Evolutionary conservation across 2,329 filamentous ascomycete genomes (phyloP).

Genomic region (Trichoderma brevicompactum): DNA sequence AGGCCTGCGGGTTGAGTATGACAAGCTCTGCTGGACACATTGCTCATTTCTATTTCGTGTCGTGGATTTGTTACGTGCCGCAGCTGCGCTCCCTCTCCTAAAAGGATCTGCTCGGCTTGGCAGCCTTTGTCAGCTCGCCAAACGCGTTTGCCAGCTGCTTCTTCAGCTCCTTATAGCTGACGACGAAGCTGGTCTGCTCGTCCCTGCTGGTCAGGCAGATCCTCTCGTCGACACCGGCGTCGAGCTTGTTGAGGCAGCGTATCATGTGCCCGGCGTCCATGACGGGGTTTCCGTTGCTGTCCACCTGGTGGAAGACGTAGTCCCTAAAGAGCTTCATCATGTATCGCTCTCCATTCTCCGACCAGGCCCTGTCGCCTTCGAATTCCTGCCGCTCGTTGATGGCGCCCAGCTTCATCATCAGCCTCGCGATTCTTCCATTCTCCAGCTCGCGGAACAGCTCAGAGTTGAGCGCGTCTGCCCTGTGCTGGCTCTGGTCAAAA

Average conservation of each 20-base stretch:
- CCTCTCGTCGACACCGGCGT: slow-evolving; percentile 85
- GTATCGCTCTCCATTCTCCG: slow-evolving; percentile 90
- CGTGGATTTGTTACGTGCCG: background rate
- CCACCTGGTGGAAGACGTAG: slow-evolving; percentile 96
- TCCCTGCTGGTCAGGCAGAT: slow-evolving; percentile 86
- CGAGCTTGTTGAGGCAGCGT: slow-evolving; percentile 85
- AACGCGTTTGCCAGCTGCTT: slow-evolving; percentile 64
- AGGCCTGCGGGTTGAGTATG: too few species aligned
- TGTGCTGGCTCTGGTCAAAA: slow-evolving; percentile 79
- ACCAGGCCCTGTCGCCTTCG: slow-evolving; percentile 78
- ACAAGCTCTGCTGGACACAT: background rate
- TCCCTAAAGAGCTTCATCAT: slow-evolving; percentile 94
- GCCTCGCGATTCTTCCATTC: slow-evolving; percentile 81
- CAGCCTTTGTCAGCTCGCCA: slow-evolving; percentile 59
- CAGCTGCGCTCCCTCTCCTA: slow-evolving; percentile 34
- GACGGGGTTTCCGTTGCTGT: slow-evolving; percentile 79
- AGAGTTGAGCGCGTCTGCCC: slow-evolving; percentile 73
- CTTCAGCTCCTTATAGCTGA: slow-evolving; percentile 88
- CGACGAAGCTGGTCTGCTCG: slow-evolving; percentile 84
- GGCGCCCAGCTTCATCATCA: slow-evolving; percentile 79
- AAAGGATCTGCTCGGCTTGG: slow-evolving; percentile 44
- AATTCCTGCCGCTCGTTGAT: slow-evolving; percentile 91
- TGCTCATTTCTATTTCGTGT: background rate
- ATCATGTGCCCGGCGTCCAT: slow-evolving; percentile 88
- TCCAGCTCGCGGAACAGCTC: slow-evolving; percentile 82